Evolutionary conservation across 108 stramenopile species (phyloP).

Genomic region (Parmales sp.): DNA sequence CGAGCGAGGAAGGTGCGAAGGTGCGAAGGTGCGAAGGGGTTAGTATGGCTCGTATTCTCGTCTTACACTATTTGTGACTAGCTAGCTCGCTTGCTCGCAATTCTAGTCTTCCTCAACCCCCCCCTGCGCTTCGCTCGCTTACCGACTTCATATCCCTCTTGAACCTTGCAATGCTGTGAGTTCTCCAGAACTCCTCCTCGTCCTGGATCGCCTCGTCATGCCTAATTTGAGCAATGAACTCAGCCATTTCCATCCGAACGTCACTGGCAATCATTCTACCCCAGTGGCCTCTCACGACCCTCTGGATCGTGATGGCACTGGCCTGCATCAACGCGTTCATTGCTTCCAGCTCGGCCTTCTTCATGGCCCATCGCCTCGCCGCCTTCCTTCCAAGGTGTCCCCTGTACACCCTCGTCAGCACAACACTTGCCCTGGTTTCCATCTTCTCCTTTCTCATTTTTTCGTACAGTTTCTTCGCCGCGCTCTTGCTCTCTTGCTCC

Average conservation of each 20-base stretch:
- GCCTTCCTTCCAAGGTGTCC: constrained; percentile 31
- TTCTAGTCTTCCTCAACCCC: too few species aligned
- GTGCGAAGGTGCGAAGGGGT: too few species aligned
- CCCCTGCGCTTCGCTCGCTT: too few species aligned
- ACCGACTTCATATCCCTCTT: constrained; percentile 13
- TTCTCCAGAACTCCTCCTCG: constrained; percentile 31
- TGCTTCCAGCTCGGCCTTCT: constrained; percentile 20
- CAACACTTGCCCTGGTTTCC: background rate
- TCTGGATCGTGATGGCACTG: constrained; percentile 28
- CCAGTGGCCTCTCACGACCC: constrained; percentile 23
- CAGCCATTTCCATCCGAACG: constrained; percentile 26
- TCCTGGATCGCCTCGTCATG: constrained; percentile 27
- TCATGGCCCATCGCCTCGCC: constrained; percentile 20
- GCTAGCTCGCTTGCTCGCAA: too few species aligned
- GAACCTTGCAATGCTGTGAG: constrained; percentile 19
- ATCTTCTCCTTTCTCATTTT: constrained; percentile 13
- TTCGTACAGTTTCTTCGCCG: constrained; percentile 15
- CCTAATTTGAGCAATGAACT: constrained; percentile 26
- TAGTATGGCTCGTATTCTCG: too few species aligned
- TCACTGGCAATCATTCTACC: constrained; percentile 13
- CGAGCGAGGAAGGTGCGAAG: too few species aligned
- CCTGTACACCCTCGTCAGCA: constrained; percentile 20
- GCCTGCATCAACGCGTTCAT: constrained; percentile 18
- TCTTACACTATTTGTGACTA: too few species aligned
- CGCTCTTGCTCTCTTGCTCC: background rate